Conservation (phyloP, 257 asterid genomes). For the Primulina eburnea region DNA sequence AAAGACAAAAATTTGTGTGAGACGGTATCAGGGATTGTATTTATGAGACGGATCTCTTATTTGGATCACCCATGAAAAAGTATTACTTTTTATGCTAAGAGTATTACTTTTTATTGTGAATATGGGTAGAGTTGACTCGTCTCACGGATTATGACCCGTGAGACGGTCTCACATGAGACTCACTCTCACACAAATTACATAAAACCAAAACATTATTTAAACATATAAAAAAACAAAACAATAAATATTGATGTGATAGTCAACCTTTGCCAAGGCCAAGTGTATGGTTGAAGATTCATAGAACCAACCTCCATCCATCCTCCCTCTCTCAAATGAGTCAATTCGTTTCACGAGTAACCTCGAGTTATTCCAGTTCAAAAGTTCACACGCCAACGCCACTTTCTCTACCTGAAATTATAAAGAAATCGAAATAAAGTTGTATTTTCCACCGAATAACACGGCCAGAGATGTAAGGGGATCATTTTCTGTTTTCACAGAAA, state of each 20-base stretch:
- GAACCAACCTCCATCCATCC: conserved; percentile 9
- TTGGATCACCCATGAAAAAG: too few species aligned
- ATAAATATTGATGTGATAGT: neutral
- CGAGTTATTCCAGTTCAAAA: conserved; percentile 68
- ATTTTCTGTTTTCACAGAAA: conserved; percentile 32
- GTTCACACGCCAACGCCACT: conserved; percentile 44
- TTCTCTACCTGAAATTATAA: conserved; percentile 33
- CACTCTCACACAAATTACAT: too few species aligned
- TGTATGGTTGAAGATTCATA: conserved; percentile 48
- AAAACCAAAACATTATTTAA: too few species aligned
- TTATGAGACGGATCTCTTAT: too few species aligned
- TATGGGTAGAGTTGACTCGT: too few species aligned
- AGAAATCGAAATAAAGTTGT: conserved; percentile 2
- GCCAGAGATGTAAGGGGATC: conserved; percentile 32
- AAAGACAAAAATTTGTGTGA: too few species aligned
- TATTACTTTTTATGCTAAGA: too few species aligned
- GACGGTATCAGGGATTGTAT: too few species aligned
- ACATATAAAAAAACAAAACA: too few species aligned
- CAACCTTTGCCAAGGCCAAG: conserved; percentile 38
- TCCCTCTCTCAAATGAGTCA: conserved; percentile 28
- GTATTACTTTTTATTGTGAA: too few species aligned
- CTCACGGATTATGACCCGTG: too few species aligned
- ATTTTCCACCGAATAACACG: conserved; percentile 24
- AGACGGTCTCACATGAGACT: too few species aligned
- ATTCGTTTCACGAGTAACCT: conserved; percentile 58